Evolutionary conservation across 805 yeast genomes (phyloP).

Genomic region (Starmerella apis): DNA sequence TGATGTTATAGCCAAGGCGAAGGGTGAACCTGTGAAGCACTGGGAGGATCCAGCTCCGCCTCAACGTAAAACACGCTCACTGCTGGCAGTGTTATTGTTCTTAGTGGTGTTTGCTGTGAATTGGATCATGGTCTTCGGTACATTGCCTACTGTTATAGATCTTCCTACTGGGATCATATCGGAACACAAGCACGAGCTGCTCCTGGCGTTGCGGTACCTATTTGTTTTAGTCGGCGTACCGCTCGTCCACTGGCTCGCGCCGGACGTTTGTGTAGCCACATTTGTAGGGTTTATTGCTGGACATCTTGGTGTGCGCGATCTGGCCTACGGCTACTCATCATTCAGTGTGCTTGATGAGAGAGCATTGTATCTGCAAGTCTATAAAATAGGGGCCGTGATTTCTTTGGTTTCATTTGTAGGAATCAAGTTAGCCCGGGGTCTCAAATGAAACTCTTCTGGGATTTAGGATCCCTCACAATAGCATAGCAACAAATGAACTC

Average conservation of each 20-base stretch:
- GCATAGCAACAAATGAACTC: too few species aligned
- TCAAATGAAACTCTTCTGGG: neutral
- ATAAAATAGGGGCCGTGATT: neutral
- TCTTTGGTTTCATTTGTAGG: neutral
- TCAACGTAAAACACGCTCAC: neutral
- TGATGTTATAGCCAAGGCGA: neutral
- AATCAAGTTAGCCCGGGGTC: slow-evolving; percentile 6
- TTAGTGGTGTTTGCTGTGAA: neutral
- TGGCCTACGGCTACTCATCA: neutral
- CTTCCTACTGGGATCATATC: neutral
- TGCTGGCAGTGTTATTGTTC: neutral
- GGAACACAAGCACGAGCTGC: neutral
- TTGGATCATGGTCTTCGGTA: slow-evolving; percentile 1
- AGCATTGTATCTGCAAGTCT: neutral
- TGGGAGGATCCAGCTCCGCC: neutral
- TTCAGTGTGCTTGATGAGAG: slow-evolving; percentile 2
- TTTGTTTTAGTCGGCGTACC: neutral
- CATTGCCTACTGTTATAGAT: neutral
- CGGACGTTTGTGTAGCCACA: neutral
- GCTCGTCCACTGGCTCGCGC: slow-evolving; percentile 3
- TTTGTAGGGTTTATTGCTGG: slow-evolving; percentile 3
- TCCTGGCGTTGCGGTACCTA: slow-evolving; percentile 2
- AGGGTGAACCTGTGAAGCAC: neutral
- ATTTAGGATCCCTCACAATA: too few species aligned
- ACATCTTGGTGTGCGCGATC: neutral